Evolutionary conservation across 2,329 filamentous ascomycete genomes (phyloP).

Genomic region (Colletotrichum ledebouriae): DNA sequence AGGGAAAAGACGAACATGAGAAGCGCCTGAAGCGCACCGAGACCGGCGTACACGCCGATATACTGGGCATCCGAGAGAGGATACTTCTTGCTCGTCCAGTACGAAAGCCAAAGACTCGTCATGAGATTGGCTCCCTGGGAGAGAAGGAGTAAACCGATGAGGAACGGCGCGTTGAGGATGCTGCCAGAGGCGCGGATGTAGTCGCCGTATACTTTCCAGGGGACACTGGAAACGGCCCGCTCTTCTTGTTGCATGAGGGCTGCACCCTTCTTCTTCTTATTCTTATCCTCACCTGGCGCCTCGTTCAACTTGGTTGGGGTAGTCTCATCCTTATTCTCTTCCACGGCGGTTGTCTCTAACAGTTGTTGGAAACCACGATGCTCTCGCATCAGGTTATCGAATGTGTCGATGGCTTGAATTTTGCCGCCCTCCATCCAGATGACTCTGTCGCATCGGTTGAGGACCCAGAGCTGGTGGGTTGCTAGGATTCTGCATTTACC

Average conservation of each 20-base stretch:
- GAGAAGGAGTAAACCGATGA: slow-evolving; percentile 73
- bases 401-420: slow-evolving; percentile 89
- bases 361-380: slow-evolving; percentile 84
- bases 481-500: slow-evolving; percentile 92
- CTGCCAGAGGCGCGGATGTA: slow-evolving; percentile 84
- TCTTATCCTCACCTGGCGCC: slow-evolving; percentile 58
- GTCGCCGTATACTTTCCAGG: slow-evolving; percentile 82
- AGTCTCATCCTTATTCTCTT: slow-evolving; percentile 70
- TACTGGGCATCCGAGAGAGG: slow-evolving; percentile 76
- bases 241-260: slow-evolving; percentile 81
- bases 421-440: slow-evolving; percentile 92
- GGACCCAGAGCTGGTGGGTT: slow-evolving; percentile 94
- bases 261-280: slow-evolving; percentile 70
- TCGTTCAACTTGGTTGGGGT: slow-evolving; percentile 56
- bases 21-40: slow-evolving; percentile 78
- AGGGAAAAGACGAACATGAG: slow-evolving; percentile 87
- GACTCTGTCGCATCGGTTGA: slow-evolving; percentile 90
- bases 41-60: slow-evolving; percentile 77
- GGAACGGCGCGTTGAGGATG: slow-evolving; percentile 75
- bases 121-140: slow-evolving; percentile 88
- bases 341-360: slow-evolving; percentile 86
- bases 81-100: slow-evolving; percentile 89
- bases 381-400: slow-evolving; percentile 85
- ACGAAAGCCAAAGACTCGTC: slow-evolving; percentile 93
- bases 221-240: slow-evolving; percentile 80